Evolutionary conservation across 305 asterid genomes (phyloP), one percentile per base, ranked within the genome.

Genomic region (Rubia peregrina): DNA sequence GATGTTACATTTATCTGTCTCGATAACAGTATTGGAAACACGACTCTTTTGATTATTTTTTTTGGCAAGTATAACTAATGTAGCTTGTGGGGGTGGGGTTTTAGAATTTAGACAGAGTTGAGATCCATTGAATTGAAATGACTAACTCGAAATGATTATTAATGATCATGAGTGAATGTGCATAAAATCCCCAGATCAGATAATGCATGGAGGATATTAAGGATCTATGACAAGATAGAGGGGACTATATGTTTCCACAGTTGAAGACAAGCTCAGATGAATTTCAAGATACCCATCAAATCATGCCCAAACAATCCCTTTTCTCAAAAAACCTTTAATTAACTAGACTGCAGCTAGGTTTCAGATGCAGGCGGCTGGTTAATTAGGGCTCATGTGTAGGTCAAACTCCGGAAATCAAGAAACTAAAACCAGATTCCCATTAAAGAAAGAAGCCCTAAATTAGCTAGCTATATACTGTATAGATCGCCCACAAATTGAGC

Each of bases 401-500:
- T 51, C 57, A 51, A 17, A 17, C 9, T 21, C 7, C 16, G 0
- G 11, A 51, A 51, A 6, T 6, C 11, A 6, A 51, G 57, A 51
- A 51, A 51, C 21, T 51, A 6, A 16, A 51, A 16, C 17, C 56
- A 49, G 85, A 84, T 85, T 81, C 86, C 83, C 88, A 78, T 42
- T 76, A 86, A 81, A 87, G 89, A 79, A 84, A 80, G 57, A 21
- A 51, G 57, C 57, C 57, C 57, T 85, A 85, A 84, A 87, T 72
- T 81, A 48, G 53, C 53, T 48, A 48, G 12, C 14, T 11, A 48
- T 6, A 19, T 51, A 16, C 44, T 41, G 43, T n/a, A 40, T 64
- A 40, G 73, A 78, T 76, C 84, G 80, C 92, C 91, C 93, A 81
- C 78, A 89, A 85, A 80, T 68, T 76, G 77, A 85, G 92, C 84